These are phyloP conservation scores for Lactarius indigo DNA, from an alignment of 768 basidiomycete genomes.

Conservation along the genomic window DNA sequence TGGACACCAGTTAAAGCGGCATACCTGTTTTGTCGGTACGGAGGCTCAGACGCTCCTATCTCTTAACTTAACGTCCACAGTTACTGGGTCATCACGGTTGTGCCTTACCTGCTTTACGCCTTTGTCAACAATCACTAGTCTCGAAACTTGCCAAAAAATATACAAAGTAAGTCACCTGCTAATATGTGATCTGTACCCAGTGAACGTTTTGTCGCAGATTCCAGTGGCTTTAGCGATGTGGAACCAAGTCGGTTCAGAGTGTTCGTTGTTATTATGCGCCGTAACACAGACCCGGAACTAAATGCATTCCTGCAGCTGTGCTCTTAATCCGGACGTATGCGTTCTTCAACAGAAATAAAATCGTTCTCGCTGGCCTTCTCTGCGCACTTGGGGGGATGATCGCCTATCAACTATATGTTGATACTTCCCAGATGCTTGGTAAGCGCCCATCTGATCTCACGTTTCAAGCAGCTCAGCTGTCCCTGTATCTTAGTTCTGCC, in stretches of 20 bases:
- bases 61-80: conserved; percentile 34
- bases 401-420: conserved; percentile 79
- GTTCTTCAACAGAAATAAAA: conserved; percentile 77
- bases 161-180: conserved; percentile 48
- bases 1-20: conserved; percentile 84
- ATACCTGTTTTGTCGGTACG: conserved; percentile 80
- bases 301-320: conserved; percentile 46
- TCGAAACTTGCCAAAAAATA: conserved; percentile 62
- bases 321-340: conserved; percentile 82
- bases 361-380: conserved; percentile 60
- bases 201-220: conserved; percentile 41
- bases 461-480: neutral
- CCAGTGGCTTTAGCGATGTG: conserved; percentile 81
- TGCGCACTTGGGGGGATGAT: conserved; percentile 68
- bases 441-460: conserved; percentile 28
- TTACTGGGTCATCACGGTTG: conserved; percentile 79
- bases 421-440: conserved; percentile 75
- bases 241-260: conserved; percentile 84
- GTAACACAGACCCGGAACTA: neutral
- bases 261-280: conserved; percentile 36
- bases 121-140: conserved; percentile 68
- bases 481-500: conserved; percentile 37
- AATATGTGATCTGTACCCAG: neutral
- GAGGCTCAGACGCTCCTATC: conserved; percentile 16
- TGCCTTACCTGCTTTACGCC: conserved; percentile 73